Percentiles rank a stretch among this genome's conserved stretches.
Conservation (phyloP, 371 early-diverging fungal species). For the Mortierella sp. region DNA sequence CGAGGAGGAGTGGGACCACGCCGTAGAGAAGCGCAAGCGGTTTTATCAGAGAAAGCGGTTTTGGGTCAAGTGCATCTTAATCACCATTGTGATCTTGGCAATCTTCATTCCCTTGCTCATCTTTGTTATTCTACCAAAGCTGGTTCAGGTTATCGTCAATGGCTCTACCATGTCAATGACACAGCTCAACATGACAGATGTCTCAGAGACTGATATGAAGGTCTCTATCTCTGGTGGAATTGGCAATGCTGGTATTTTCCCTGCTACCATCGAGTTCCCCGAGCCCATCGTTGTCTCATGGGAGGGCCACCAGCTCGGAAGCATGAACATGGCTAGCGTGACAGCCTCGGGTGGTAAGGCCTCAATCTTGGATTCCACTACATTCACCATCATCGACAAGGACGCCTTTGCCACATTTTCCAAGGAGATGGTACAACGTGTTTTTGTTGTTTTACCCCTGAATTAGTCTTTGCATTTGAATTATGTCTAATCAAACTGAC, state of each 20-base stretch:
- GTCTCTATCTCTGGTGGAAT: conserved; percentile 66
- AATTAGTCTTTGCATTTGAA: not conserved
- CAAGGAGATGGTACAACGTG: conserved; percentile 60
- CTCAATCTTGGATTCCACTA: conserved; percentile 58
- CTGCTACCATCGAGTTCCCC: conserved; percentile 64
- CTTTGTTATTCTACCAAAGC: conserved; percentile 66
- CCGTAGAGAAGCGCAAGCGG: conserved; percentile 30
- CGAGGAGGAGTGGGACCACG: conserved; percentile 35
- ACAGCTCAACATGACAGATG: conserved; percentile 64
- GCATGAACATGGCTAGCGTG: conserved; percentile 64
- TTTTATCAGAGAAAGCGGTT: conserved; percentile 70
- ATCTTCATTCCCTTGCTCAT: conserved; percentile 64
- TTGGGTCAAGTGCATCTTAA: conserved; percentile 65
- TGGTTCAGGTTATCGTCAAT: conserved; percentile 69
- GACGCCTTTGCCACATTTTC: conserved; percentile 66
- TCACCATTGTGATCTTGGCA: conserved; percentile 60
- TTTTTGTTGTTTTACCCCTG: not conserved
- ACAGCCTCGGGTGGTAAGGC: conserved; percentile 66
- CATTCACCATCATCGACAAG: conserved; percentile 65
- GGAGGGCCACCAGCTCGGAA: conserved; percentile 63
- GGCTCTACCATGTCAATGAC: conserved; percentile 63
- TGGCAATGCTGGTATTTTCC: conserved; percentile 70
- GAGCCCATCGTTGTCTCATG: conserved; percentile 64
- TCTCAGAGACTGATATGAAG: conserved; percentile 61
- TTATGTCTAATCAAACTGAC: not conserved